phyloP scores from a whole-genome alignment of 2,329 filamentous ascomycete genomes.

The Claviceps spartinae region DNA sequence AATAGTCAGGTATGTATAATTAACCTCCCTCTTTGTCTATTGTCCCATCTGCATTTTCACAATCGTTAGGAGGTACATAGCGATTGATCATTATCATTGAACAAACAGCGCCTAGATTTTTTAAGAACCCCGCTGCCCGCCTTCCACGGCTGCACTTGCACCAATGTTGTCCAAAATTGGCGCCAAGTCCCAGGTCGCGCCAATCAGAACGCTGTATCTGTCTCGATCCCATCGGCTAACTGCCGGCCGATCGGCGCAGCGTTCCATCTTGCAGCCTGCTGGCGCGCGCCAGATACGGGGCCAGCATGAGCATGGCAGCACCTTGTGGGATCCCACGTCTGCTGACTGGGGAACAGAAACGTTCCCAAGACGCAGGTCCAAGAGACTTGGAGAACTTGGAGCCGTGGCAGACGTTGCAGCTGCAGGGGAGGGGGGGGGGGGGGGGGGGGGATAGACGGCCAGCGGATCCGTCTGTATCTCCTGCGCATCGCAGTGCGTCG shows the following conservation, averaged over 20 bases:
- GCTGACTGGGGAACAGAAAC: too few relatives aligned
- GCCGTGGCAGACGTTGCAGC: too few relatives aligned
- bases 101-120: too few relatives aligned
- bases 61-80: too few relatives aligned
- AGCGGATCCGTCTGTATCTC: background rate
- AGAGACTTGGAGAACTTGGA: too few relatives aligned
- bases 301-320: background rate
- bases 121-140: background rate
- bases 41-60: too few relatives aligned
- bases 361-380: too few relatives aligned
- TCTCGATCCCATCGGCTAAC: slow-evolving; percentile 1
- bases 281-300: slow-evolving; percentile 1
- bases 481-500: background rate
- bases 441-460: background rate
- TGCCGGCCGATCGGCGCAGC: slow-evolving; percentile 3
- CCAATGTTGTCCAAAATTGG: slow-evolving; percentile 1
- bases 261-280: background rate
- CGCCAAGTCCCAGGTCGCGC: slow-evolving; percentile 1
- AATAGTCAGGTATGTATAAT: too few relatives aligned
- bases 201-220: slow-evolving; percentile 3
- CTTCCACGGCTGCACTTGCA: background rate
- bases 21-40: too few relatives aligned
- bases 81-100: too few relatives aligned
- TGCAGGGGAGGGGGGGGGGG: too few relatives aligned
- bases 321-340: too few relatives aligned